Conservation (phyloP, 305 asterid genomes). For the Petunia hybrid region DNA sequence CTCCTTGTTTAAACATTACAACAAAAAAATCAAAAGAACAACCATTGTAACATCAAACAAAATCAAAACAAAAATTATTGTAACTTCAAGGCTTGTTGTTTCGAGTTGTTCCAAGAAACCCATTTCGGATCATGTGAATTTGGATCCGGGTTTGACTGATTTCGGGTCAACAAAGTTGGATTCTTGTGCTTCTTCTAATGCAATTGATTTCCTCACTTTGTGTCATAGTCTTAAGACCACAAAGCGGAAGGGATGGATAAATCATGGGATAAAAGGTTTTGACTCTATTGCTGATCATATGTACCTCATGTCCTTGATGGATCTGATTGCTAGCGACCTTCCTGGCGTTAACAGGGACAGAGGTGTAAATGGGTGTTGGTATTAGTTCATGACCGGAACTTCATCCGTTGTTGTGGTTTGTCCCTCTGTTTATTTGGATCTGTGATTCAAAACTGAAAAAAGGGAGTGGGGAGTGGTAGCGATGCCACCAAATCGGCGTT, state of each 20-base stretch:
- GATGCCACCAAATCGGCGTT: too few species aligned
- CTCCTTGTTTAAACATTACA: too few species aligned
- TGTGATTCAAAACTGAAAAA: too few species aligned
- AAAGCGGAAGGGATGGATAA: constrained; percentile 54
- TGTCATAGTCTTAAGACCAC: constrained; percentile 75
- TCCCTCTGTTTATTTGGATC: too few species aligned
- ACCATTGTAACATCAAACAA: too few species aligned
- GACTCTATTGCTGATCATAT: constrained; percentile 70
- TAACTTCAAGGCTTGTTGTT: constrained; percentile 34
- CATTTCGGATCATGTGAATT: constrained; percentile 56
- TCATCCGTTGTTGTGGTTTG: too few species aligned
- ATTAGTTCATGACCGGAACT: too few species aligned
- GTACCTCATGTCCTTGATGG: constrained; percentile 97
- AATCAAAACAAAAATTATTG: too few species aligned
- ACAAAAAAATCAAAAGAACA: too few species aligned
- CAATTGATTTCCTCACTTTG: constrained; percentile 91
- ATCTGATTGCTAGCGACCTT: constrained; percentile 79
- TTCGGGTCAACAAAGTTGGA: constrained; percentile 45
- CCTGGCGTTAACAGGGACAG: constrained; percentile 94
- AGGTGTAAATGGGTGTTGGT: too few species aligned
- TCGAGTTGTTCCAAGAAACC: constrained; percentile 58
- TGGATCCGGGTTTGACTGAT: constrained; percentile 49
- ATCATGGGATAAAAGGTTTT: constrained; percentile 53
- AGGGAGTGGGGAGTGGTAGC: too few species aligned
- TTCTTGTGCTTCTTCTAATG: constrained; percentile 59